These are phyloP conservation scores for Pleurotus platypus DNA, from an alignment of 768 basidiomycete genomes.

Conservation along the genomic window DNA sequence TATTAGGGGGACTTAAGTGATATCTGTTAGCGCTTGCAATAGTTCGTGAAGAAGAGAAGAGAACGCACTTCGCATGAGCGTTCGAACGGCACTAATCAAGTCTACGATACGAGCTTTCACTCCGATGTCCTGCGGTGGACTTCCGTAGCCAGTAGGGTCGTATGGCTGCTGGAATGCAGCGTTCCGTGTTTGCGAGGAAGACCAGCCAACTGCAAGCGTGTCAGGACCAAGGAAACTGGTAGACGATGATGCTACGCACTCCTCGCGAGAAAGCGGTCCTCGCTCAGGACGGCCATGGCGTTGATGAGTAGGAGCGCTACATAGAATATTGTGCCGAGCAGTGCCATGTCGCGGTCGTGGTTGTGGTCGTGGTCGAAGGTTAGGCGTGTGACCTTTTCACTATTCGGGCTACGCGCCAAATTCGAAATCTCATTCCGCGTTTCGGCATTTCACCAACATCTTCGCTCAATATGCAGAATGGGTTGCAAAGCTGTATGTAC, in stretches of 20 bases:
- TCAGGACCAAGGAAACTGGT: constrained; percentile 13
- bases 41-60: constrained; percentile 5
- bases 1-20: constrained; percentile 81
- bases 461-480: constrained; percentile 14
- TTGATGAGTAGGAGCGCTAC: constrained; percentile 87
- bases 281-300: constrained; percentile 91
- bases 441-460: background rate
- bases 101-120: constrained; percentile 86
- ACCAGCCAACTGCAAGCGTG: constrained; percentile 77
- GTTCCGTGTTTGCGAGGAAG: constrained; percentile 60
- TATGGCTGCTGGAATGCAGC: constrained; percentile 63
- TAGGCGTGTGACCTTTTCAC: constrained; percentile 9
- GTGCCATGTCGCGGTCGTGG: constrained; percentile 34
- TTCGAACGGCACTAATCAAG: constrained; percentile 92
- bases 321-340: constrained; percentile 77
- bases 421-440: background rate
- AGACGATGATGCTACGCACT: constrained; percentile 49
- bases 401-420: background rate
- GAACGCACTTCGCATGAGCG: constrained; percentile 92
- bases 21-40: constrained; percentile 1
- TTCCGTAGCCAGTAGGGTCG: constrained; percentile 60
- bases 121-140: constrained; percentile 54
- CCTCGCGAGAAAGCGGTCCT: constrained; percentile 92
- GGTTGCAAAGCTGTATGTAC: constrained; percentile 19
- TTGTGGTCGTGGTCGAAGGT: background rate